Conservation (phyloP, 176 grass and related monocot species). For the Aegilops tauschii region DNA sequence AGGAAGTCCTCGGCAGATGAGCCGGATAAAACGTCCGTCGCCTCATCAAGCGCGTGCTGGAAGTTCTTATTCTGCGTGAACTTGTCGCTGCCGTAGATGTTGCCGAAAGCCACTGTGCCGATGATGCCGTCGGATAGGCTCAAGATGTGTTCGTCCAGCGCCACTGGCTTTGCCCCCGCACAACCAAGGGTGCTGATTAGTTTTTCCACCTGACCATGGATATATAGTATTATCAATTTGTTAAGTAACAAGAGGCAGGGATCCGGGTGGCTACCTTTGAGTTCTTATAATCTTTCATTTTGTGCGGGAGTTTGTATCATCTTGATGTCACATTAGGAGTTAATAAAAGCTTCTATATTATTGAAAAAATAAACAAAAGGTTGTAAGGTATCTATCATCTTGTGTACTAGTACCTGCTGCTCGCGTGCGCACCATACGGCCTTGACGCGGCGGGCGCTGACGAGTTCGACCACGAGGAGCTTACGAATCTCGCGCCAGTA, state of each 20-base stretch:
- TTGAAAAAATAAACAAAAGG: too few species aligned
- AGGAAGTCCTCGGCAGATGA: neutral
- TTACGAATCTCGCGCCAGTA: neutral
- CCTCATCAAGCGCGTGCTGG: neutral
- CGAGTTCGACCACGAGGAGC: slow-evolving; percentile 24
- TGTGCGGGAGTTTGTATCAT: too few species aligned
- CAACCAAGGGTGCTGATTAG: neutral
- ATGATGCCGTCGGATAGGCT: slow-evolving; percentile 11
- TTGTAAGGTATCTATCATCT: too few species aligned
- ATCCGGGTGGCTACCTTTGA: too few species aligned
- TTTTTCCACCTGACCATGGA: neutral
- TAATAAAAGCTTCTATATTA: too few species aligned
- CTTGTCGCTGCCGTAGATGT: neutral
- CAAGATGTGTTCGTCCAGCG: slow-evolving; percentile 6
- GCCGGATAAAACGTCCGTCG: neutral
- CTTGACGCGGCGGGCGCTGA: slow-evolving; percentile 27
- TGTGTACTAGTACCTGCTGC: too few species aligned
- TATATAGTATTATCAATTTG: too few species aligned
- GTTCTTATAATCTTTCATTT: too few species aligned
- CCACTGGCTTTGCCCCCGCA: neutral
- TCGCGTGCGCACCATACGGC: neutral
- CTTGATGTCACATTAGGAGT: too few species aligned
- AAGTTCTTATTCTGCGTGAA: neutral
- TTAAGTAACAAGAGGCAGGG: too few species aligned
- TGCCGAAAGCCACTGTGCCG: slow-evolving; percentile 20